phyloP scores from a whole-genome alignment of 345 rosid species.

The Gossypium stocksii region DNA sequence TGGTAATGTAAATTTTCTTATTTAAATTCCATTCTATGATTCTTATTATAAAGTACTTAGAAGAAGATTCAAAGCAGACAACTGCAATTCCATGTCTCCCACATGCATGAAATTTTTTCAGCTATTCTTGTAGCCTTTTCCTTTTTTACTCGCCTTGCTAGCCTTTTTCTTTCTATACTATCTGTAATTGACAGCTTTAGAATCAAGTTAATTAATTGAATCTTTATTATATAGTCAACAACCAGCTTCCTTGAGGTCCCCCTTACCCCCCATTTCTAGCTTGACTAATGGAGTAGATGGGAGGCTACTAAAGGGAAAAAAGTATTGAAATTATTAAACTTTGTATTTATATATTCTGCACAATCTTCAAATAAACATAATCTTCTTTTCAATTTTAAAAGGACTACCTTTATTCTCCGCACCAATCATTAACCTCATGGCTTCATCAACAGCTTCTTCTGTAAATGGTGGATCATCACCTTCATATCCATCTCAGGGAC shows the following conservation, averaged over 20 bases:
- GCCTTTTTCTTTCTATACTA: not conserved
- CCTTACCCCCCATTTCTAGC: not conserved
- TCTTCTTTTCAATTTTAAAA: constrained; percentile 39
- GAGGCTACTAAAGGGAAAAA: not conserved
- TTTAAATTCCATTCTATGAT: not conserved
- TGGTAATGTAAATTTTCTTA: not conserved
- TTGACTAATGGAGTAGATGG: not conserved
- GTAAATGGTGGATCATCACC: constrained; percentile 19
- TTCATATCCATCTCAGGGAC: constrained; percentile 31
- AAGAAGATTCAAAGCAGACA: not conserved
- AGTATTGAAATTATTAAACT: not conserved
- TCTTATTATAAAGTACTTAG: not conserved
- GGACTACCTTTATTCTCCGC: constrained; percentile 29
- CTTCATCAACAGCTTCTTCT: constrained; percentile 24
- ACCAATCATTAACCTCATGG: constrained; percentile 34
- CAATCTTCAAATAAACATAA: constrained; percentile 8
- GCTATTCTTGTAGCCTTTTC: not conserved
- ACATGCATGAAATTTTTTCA: not conserved
- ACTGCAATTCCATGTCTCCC: not conserved
- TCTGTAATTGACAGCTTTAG: constrained; percentile 6
- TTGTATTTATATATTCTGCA: not conserved
- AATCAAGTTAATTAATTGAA: not conserved
- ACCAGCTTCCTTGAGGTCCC: not conserved
- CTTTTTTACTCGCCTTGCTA: not conserved
- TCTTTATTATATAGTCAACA: not conserved